These are phyloP conservation scores for Pseudogymnoascus sp. DNA, from an alignment of 2,329 filamentous ascomycete genomes.

Conservation along the genomic window DNA sequence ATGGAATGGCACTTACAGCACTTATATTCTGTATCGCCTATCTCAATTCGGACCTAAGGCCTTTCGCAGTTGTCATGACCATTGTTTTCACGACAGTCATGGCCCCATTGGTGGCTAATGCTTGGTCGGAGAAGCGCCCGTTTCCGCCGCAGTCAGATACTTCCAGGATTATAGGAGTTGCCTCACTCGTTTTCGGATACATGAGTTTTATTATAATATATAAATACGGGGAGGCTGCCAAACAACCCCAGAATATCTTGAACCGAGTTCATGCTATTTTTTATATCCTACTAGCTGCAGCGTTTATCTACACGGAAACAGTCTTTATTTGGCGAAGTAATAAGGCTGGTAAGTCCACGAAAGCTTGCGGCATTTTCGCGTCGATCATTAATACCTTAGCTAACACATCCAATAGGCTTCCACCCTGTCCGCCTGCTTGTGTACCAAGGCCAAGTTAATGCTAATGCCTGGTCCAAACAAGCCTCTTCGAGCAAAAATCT, in stretches of 20 bases:
- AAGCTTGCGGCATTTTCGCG: neutral
- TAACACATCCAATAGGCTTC: neutral
- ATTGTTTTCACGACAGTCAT: conserved; percentile 2
- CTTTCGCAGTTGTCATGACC: conserved; percentile 8
- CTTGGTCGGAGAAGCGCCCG: neutral
- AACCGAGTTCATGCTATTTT: neutral
- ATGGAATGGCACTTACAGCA: neutral
- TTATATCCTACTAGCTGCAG: neutral
- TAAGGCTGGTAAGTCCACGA: conserved; percentile 5
- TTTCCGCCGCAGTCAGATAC: conserved; percentile 11
- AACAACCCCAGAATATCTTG: neutral
- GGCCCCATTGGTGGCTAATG: conserved; percentile 6
- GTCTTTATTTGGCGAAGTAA: neutral
- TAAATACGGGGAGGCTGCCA: neutral
- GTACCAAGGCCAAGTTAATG: conserved; percentile 8
- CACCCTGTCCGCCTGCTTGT: conserved; percentile 18
- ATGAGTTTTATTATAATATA: conserved; percentile 10
- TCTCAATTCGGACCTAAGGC: conserved; percentile 10
- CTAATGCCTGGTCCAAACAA: conserved; percentile 15
- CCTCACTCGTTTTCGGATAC: neutral
- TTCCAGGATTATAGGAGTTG: neutral
- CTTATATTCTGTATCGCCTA: neutral
- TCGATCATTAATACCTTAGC: neutral
- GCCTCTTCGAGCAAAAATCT: conserved; percentile 16
- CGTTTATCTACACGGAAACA: neutral